Base-by-base conservation (phyloP, 176 grass and related monocot species). In the Carex littledalei region DNA sequence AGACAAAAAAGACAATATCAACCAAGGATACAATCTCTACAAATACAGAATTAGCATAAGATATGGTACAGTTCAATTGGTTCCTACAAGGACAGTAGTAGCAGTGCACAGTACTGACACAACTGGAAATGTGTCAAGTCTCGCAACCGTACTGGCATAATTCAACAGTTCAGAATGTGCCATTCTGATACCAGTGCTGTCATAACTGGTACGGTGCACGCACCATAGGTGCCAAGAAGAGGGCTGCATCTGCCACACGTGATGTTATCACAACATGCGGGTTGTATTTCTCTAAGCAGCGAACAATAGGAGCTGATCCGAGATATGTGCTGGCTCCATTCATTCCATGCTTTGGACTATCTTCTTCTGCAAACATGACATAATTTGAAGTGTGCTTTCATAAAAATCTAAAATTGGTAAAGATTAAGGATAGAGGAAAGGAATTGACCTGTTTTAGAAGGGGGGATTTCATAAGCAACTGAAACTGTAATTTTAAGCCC, bases 211-310 rank as follows among this genome's bases (percentile, higher is more conserved):
- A 86, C 84, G 58, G 67, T 85, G 66, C 10, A 8, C 59, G 14
- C 88, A 95, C 95, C 93, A 98, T 95, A 67, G 95, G 93, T 86
- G 93, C 95, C 90, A 98, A 88, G 76, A 98, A 98, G 32, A 98
- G 88, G 22, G 95, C 80, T 85, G 93, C 95, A 95, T 98, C 95
- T 88, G 95, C 93, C 87, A 98, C 88, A 73, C 91, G 83, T 82
- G 95, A 98, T 90, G 95, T 98, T 83, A 98, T 95, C 78, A 95
- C 53, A 85, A 98, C 91, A 81, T 98, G 63, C 55, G 95, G 93
- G 74, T 90, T 89, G 61, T 93, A 89, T 65, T 78, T 90, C 86
- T 98, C 91, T 47, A 98, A 65, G 87, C 95, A 98, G 63, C 89
- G 76, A 86, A 95, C 93, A 88, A 95, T 93, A 63, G 93, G 92